phyloP scores from a whole-genome alignment of 192 early-diverging fungal species.

The Coemansia guatemalensis region DNA sequence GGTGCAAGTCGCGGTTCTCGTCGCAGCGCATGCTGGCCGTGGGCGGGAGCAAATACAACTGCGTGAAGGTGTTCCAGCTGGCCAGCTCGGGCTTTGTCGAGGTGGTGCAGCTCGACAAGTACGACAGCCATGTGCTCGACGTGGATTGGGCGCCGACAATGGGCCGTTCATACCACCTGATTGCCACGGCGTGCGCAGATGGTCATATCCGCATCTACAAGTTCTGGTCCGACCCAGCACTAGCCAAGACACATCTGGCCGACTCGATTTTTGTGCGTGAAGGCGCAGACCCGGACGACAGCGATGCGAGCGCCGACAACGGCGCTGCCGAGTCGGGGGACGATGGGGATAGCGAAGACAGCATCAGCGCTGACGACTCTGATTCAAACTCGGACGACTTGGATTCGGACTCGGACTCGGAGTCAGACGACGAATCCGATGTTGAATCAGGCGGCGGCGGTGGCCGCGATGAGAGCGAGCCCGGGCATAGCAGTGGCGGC shows the following conservation, averaged over 20 bases:
- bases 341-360: constrained; percentile 11
- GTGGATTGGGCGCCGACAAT: constrained; percentile 53
- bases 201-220: constrained; percentile 53
- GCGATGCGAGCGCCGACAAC: constrained; percentile 4
- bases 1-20: constrained; percentile 81
- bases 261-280: constrained; percentile 47
- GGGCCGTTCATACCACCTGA: constrained; percentile 59
- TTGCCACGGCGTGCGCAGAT: constrained; percentile 50
- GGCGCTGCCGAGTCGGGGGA: constrained; percentile 1
- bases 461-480: constrained; percentile 7
- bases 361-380: background rate
- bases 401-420: constrained; percentile 17
- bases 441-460: constrained; percentile 6
- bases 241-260: constrained; percentile 16
- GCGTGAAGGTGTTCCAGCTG: constrained; percentile 61
- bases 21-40: constrained; percentile 78
- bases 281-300: constrained; percentile 15
- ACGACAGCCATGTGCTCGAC: constrained; percentile 58
- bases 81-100: constrained; percentile 36
- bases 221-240: constrained; percentile 42
- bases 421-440: constrained; percentile 17
- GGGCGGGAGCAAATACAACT: constrained; percentile 79
- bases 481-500: constrained; percentile 5
- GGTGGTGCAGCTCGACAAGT: constrained; percentile 53
- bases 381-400: constrained; percentile 18